Percentiles rank a stretch among this genome's conserved stretches.
phyloP scores from a whole-genome alignment of 306 rosid genomes.

The Quillaja saponaria region DNA sequence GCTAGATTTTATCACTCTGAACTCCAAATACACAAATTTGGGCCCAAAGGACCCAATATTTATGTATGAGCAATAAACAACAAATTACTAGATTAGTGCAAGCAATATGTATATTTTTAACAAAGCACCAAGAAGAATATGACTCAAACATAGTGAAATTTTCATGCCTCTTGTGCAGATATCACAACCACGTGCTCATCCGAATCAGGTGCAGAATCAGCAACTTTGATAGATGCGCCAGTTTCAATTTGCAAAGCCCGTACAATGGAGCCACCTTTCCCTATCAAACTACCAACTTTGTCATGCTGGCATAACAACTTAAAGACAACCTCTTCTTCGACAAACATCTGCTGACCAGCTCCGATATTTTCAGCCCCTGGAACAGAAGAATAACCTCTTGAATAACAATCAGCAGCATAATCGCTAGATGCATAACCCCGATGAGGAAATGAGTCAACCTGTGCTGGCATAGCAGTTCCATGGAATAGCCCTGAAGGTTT shows the following conservation, averaged over 20 bases:
- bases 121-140: slow-evolving; percentile 14
- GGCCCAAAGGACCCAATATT: background rate
- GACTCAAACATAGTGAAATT: slow-evolving; percentile 26
- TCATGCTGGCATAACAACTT: slow-evolving; percentile 77
- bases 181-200: slow-evolving; percentile 80
- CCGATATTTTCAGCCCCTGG: slow-evolving; percentile 58
- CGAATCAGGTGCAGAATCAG: slow-evolving; percentile 64
- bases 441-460: slow-evolving; percentile 49
- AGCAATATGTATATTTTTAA: background rate
- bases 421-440: slow-evolving; percentile 46
- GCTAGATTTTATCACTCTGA: too few relatives aligned
- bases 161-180: slow-evolving; percentile 78
- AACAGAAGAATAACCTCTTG: slow-evolving; percentile 58
- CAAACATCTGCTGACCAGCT: slow-evolving; percentile 51
- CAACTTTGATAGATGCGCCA: slow-evolving; percentile 82
- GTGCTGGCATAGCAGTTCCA: slow-evolving; percentile 40
- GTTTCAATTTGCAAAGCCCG: slow-evolving; percentile 79
- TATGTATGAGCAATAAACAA: slow-evolving; percentile 1
- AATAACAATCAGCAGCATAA: slow-evolving; percentile 51
- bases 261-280: slow-evolving; percentile 84
- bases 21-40: background rate
- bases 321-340: slow-evolving; percentile 83
- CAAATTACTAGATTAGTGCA: background rate
- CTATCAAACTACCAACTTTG: slow-evolving; percentile 87
- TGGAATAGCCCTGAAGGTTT: slow-evolving; percentile 43